Evolutionary conservation across 2,329 filamentous ascomycete species (phyloP).

Genomic region (Didymellaceae sp.): DNA sequence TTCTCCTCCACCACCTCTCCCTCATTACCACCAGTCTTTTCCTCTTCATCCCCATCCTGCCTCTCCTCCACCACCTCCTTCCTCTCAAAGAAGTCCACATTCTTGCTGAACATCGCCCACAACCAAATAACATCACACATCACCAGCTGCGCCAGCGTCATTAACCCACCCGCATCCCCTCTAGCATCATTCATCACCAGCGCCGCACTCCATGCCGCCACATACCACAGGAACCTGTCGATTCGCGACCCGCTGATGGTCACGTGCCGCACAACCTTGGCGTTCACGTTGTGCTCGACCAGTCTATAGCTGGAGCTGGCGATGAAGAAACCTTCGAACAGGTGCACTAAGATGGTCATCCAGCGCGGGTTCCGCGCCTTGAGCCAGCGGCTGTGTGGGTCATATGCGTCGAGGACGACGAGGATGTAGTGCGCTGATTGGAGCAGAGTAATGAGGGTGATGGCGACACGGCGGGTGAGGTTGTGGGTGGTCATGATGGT

Average conservation of each 20-base stretch:
- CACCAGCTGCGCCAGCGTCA: not conserved
- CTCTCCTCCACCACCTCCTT: not conserved
- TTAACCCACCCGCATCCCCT: not conserved
- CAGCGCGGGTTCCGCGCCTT: not conserved
- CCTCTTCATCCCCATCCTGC: not conserved
- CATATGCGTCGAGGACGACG: not conserved
- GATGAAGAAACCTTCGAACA: not conserved
- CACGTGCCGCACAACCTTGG: not conserved
- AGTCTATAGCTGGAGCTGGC: not conserved
- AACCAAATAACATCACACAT: not conserved
- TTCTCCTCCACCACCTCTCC: not conserved
- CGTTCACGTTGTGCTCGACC: not conserved
- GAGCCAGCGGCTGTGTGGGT: too few relatives aligned
- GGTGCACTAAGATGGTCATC: not conserved
- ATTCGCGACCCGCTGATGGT: not conserved
- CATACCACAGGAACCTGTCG: not conserved
- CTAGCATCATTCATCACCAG: not conserved
- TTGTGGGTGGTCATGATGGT: too few relatives aligned
- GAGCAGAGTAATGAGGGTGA: not conserved
- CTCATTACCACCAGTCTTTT: not conserved
- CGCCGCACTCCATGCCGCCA: constrained; percentile 1
- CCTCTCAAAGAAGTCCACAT: not conserved
- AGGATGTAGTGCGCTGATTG: not conserved
- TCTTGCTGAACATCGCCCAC: too few relatives aligned
- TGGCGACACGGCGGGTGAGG: not conserved